Conservation (phyloP, 192 early-diverging fungal species). For the Lobosporangium transversale region DNA sequence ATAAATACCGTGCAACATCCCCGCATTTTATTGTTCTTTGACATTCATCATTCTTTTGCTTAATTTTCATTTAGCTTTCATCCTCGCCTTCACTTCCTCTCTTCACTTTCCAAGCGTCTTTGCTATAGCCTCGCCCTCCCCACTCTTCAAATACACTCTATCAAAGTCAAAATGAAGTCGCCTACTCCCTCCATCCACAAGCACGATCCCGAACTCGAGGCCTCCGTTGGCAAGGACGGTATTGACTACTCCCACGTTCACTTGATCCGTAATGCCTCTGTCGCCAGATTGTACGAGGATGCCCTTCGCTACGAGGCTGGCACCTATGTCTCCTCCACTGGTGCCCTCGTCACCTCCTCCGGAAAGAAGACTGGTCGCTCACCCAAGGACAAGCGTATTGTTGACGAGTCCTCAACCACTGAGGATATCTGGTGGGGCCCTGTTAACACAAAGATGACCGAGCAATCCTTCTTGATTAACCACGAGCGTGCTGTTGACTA, state of each 20-base stretch:
- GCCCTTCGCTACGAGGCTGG: slow-evolving; percentile 87
- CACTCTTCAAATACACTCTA: slow-evolving; percentile 2
- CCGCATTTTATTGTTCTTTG: no score
- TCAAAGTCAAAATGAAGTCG: slow-evolving; percentile 10
- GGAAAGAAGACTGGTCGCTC: slow-evolving; percentile 94
- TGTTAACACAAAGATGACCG: slow-evolving; percentile 92
- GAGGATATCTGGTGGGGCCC: slow-evolving; percentile 99
- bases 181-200: slow-evolving; percentile 36
- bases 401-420: slow-evolving; percentile 86
- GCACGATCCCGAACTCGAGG: slow-evolving; percentile 48
- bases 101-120: neutral
- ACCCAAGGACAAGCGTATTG: slow-evolving; percentile 97
- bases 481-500: slow-evolving; percentile 96
- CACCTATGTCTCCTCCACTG: slow-evolving; percentile 88
- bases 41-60: neutral
- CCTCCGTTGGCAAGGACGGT: slow-evolving; percentile 68
- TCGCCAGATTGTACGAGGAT: slow-evolving; percentile 93
- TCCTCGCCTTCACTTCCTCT: neutral
- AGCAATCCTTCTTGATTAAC: slow-evolving; percentile 89
- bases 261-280: slow-evolving; percentile 85
- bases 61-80: neutral
- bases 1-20: no score
- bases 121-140: slow-evolving; percentile 20
- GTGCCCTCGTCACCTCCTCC: slow-evolving; percentile 91
- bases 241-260: slow-evolving; percentile 84